phyloP scores from a whole-genome alignment of 768 basidiomycete species.

The Leucocoprinus birnbaumii region DNA sequence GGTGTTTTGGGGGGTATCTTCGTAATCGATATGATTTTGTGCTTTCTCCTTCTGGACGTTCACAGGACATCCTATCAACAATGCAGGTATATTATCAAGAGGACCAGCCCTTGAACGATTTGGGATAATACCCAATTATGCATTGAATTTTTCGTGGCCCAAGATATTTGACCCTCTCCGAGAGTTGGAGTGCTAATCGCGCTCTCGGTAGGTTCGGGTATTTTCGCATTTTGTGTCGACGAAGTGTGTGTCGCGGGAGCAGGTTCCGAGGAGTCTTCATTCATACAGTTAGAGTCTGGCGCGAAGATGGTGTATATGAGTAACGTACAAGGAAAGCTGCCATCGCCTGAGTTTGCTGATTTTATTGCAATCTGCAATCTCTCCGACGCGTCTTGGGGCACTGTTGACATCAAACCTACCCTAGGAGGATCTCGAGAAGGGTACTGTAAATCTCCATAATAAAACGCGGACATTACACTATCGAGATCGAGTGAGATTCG shows the following conservation, averaged over 20 bases:
- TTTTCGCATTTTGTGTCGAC: background rate
- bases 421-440: constrained; percentile 68
- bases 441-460: constrained; percentile 69
- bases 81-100: no score
- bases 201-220: background rate
- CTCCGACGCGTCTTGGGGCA: constrained; percentile 51
- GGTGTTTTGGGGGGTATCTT: no score
- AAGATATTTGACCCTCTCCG: no score
- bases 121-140: no score
- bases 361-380: constrained; percentile 25
- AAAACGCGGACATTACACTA: constrained; percentile 65
- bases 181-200: no score
- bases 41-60: no score
- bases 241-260: constrained; percentile 29
- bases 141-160: no score
- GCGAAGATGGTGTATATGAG: no score
- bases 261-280: constrained; percentile 34
- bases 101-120: no score
- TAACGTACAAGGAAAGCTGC: constrained; percentile 32
- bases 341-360: constrained; percentile 26
- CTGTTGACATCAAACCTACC: constrained; percentile 71
- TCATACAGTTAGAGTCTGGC: no score
- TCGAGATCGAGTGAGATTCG: background rate
- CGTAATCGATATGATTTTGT: no score
- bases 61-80: no score